Conservation (phyloP, 169 alveolate species). For the Plasmodium cynomolgi region DNA sequence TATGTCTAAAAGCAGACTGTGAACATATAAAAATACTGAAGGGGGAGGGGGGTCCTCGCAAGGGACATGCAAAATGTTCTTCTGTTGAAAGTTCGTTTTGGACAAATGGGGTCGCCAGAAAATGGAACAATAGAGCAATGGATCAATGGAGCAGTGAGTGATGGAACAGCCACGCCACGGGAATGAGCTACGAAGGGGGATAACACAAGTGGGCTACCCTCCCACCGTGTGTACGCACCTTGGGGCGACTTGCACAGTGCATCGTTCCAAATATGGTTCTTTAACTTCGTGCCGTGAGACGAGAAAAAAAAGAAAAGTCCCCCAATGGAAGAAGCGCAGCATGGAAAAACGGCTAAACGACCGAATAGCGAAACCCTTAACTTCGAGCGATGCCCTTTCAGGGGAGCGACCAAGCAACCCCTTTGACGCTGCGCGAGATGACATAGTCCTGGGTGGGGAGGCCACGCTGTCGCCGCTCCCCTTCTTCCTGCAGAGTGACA, state of each 20-base stretch:
- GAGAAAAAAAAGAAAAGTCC: background rate
- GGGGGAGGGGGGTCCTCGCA: background rate
- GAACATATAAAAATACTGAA: background rate
- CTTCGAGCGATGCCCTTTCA: background rate
- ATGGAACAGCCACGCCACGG: too few relatives aligned
- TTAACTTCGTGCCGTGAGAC: background rate
- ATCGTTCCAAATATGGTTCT: background rate
- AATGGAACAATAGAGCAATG: background rate
- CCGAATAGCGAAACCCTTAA: background rate
- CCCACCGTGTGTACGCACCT: background rate
- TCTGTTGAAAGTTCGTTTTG: background rate
- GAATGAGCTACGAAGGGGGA: too few relatives aligned
- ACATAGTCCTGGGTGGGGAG: background rate
- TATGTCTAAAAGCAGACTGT: background rate
- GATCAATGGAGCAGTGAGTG: too few relatives aligned
- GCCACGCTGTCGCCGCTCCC: background rate
- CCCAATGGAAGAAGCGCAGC: background rate
- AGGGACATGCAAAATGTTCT: background rate
- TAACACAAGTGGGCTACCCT: too few relatives aligned
- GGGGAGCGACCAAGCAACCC: background rate
- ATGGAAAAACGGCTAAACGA: background rate
- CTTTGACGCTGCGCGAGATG: background rate
- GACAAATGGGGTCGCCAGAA: background rate
- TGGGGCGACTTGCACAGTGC: background rate
- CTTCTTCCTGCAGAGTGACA: background rate